Base-by-base conservation (phyloP, 805 yeast genomes). In the Saturnispora kantuleensis region DNA sequence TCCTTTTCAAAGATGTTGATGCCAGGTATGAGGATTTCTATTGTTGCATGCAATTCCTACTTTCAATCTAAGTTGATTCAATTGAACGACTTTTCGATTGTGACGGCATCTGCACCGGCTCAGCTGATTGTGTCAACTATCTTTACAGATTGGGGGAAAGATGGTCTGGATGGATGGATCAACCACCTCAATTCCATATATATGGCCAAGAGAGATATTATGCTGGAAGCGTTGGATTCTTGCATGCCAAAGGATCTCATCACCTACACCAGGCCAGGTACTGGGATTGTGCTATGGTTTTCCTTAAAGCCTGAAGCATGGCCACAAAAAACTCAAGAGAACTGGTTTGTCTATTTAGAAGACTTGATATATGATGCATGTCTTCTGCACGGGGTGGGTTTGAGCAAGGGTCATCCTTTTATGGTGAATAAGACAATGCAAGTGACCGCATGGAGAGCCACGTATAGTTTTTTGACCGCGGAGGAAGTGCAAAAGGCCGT, bases 1-100 rank as follows among this genome's bases (percentile, higher is more conserved):
- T 80, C 90, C 6, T 79, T 84, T 56, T 83, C 90, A 35, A 84
- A 84, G 62, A 79, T 79, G 41, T 65, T 84, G 47, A 87, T 86
- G n/a, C 94, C 94, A 3, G 95, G 94, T 42, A 59, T 76, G 29
- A 71, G 94, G 56, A 60, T 79, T 39, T 88, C 93, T 10, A 79
- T 86, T 77, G 68, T 84, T 48, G 76, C 81, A 10, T 85, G 79
- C 26, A 86, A 84, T 61, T 68, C 68, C 18, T 52, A 51, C 1
- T 67, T 83, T 35, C 62, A 79, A 44, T 74, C 74, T 47, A 71
- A 77, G 44, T 61, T 73, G 45, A 63, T 73, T 42, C 70, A 80
- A 56, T 70, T 70, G 44, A 77, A 81, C 50, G 94, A 84, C 60
- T 84, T 80, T 16, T 65, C 81, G 2, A 78, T 83, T 50, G 93